Percentiles rank a stretch among this genome's conserved stretches.
Conservation (phyloP, 2,329 filamentous ascomycete species). For the Fusarium armeniacum region DNA sequence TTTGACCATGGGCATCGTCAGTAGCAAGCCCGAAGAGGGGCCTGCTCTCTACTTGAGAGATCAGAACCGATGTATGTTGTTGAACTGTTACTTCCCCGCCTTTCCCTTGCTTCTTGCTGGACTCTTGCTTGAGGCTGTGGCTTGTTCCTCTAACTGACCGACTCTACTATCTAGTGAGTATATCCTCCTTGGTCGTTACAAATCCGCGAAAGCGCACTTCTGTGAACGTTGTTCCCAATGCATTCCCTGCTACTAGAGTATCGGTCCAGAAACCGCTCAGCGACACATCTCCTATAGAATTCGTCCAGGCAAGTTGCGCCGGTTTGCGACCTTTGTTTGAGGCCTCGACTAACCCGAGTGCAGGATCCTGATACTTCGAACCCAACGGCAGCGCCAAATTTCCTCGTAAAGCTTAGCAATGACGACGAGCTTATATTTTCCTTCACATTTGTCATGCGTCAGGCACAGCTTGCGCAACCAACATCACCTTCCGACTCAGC, state of each 20-base stretch:
- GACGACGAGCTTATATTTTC: slow-evolving; percentile 94
- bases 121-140: slow-evolving; percentile 33
- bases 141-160: slow-evolving; percentile 41
- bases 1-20: slow-evolving; percentile 88
- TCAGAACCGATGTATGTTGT: slow-evolving; percentile 84
- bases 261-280: slow-evolving; percentile 77
- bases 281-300: slow-evolving; percentile 86
- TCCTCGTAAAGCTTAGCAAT: slow-evolving; percentile 88
- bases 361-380: slow-evolving; percentile 81
- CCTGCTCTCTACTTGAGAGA: slow-evolving; percentile 87
- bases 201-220: slow-evolving; percentile 84
- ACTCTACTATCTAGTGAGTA: slow-evolving; percentile 74
- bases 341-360: slow-evolving; percentile 37
- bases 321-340: slow-evolving; percentile 37
- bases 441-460: slow-evolving; percentile 87
- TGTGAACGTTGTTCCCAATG: slow-evolving; percentile 84
- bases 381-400: slow-evolving; percentile 70
- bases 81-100: slow-evolving; percentile 40
- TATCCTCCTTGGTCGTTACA: slow-evolving; percentile 85
- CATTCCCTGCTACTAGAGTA: slow-evolving; percentile 86
- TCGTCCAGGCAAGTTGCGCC: slow-evolving; percentile 80
- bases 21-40: slow-evolving; percentile 88
- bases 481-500: slow-evolving; percentile 63
- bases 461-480: slow-evolving; percentile 61
- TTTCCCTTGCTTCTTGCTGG: slow-evolving; percentile 22